phyloP scores from a whole-genome alignment of 2,329 filamentous ascomycete genomes.

The Hyphodiscus sp. region DNA sequence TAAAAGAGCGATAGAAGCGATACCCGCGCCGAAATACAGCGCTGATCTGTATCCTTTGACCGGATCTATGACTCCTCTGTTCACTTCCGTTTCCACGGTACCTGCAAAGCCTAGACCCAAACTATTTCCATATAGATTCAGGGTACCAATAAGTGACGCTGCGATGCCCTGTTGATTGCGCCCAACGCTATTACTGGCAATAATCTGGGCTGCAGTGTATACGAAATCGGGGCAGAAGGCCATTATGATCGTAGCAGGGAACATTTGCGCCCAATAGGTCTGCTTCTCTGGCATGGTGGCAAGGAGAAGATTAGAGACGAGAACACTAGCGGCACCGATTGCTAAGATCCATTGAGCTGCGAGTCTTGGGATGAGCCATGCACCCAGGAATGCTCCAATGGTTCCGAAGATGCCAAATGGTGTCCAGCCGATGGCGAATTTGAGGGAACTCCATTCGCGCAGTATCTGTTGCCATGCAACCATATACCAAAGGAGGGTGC shows the following conservation, averaged over 20 bases:
- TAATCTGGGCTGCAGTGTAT: conserved; percentile 45
- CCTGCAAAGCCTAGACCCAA: conserved; percentile 38
- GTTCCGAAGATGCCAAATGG: conserved; percentile 37
- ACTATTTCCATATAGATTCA: conserved; percentile 37
- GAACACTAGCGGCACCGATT: conserved; percentile 32
- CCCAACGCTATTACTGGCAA: conserved; percentile 44
- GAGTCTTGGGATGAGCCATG: conserved; percentile 40
- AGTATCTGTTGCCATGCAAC: conserved; percentile 39
- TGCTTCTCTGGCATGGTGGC: conserved; percentile 41
- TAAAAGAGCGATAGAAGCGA: conserved; percentile 30
- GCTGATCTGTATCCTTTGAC: conserved; percentile 34
- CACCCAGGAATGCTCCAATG: conserved; percentile 34
- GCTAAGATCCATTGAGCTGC: conserved; percentile 41
- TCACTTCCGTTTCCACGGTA: conserved; percentile 30
- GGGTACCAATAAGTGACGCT: conserved; percentile 39
- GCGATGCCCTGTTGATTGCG: conserved; percentile 43
- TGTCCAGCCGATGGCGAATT: conserved; percentile 34
- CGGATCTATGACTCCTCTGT: conserved; percentile 13
- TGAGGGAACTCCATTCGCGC: conserved; percentile 35
- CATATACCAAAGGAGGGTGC: conserved; percentile 43
- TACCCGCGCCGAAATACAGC: conserved; percentile 35
- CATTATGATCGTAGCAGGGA: conserved; percentile 33
- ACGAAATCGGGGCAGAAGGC: conserved; percentile 43
- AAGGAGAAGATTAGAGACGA: conserved; percentile 30
- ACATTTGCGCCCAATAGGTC: conserved; percentile 38